phyloP scores from a whole-genome alignment of 2,329 filamentous ascomycete genomes.

The Cercospora sesami region DNA sequence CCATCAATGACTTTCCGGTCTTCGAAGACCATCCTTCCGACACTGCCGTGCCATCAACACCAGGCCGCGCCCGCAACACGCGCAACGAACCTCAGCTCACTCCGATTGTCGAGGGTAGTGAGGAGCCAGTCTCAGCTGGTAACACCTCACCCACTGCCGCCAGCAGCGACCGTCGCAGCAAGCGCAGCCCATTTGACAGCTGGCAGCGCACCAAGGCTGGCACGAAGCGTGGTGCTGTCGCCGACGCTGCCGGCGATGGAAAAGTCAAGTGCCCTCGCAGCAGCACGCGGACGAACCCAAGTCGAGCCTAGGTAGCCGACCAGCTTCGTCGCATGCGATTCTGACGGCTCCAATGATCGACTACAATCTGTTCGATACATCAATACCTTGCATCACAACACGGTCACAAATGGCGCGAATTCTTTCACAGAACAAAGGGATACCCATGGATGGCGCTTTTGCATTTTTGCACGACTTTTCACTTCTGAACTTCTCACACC shows the following conservation, averaged over 20 bases:
- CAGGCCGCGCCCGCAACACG: conserved; percentile 35
- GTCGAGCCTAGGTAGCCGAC: conserved; percentile 10
- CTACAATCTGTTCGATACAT: background rate
- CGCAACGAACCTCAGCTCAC: conserved; percentile 16
- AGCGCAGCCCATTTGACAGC: conserved; percentile 63
- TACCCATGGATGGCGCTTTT: conserved; percentile 13
- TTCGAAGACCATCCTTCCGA: conserved; percentile 35
- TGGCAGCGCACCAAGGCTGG: conserved; percentile 65
- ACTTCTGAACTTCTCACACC: background rate
- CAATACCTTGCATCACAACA: conserved; percentile 4
- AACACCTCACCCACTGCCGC: conserved; percentile 8
- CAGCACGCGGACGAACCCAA: conserved; percentile 10
- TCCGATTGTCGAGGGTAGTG: conserved; percentile 50
- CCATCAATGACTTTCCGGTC: conserved; percentile 22
- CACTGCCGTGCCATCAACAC: conserved; percentile 10
- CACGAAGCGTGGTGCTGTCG: conserved; percentile 23
- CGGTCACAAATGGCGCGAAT: background rate
- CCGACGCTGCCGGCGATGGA: background rate
- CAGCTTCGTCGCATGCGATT: background rate
- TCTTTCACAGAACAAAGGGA: conserved; percentile 1
- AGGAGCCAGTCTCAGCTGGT: conserved; percentile 18
- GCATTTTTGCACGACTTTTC: conserved; percentile 14
- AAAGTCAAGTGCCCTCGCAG: conserved; percentile 19
- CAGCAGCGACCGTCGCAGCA: conserved; percentile 24
- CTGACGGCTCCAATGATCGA: conserved; percentile 2